phyloP scores from a whole-genome alignment of 352 stramenopile species.

The Peronospora farinosa region DNA sequence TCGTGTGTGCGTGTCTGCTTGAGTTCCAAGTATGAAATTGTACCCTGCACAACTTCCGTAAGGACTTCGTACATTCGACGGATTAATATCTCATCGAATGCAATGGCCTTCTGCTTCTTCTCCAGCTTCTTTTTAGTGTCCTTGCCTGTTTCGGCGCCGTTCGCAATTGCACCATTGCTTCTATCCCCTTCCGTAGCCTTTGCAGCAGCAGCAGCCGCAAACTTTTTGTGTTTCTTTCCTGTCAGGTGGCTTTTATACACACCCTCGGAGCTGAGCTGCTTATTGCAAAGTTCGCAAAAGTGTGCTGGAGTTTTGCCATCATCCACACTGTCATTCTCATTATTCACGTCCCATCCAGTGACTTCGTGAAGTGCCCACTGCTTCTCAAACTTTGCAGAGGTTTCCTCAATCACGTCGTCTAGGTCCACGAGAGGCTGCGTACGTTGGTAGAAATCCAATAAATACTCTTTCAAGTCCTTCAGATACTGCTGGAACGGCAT shows the following conservation, averaged over 20 bases:
- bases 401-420: slow-evolving; percentile 80
- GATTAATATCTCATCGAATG: slow-evolving; percentile 69
- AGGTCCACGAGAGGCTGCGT: slow-evolving; percentile 85
- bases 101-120: slow-evolving; percentile 41
- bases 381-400: slow-evolving; percentile 78
- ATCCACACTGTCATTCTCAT: slow-evolving; percentile 2
- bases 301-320: slow-evolving; percentile 18
- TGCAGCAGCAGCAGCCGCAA: slow-evolving; percentile 24
- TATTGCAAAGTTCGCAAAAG: slow-evolving; percentile 63
- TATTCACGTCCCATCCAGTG: slow-evolving; percentile 42
- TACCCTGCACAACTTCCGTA: slow-evolving; percentile 78
- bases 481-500: slow-evolving; percentile 62
- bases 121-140: slow-evolving; percentile 14
- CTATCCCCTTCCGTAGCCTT: slow-evolving; percentile 8
- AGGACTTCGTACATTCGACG: slow-evolving; percentile 69
- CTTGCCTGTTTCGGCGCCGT: slow-evolving; percentile 1
- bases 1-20: slow-evolving; percentile 87
- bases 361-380: slow-evolving; percentile 61
- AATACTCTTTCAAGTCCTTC: slow-evolving; percentile 67
- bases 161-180: slow-evolving; percentile 7
- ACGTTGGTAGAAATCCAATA: slow-evolving; percentile 82
- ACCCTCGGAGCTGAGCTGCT: slow-evolving; percentile 66
- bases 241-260: slow-evolving; percentile 68
- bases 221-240: slow-evolving; percentile 80
- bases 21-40: slow-evolving; percentile 77